A percentile compares a stretch with the other conserved stretches of the same genome.
Conservation (phyloP, 202 grass and related monocot species). For the Schoenoplectus triqueter region DNA sequence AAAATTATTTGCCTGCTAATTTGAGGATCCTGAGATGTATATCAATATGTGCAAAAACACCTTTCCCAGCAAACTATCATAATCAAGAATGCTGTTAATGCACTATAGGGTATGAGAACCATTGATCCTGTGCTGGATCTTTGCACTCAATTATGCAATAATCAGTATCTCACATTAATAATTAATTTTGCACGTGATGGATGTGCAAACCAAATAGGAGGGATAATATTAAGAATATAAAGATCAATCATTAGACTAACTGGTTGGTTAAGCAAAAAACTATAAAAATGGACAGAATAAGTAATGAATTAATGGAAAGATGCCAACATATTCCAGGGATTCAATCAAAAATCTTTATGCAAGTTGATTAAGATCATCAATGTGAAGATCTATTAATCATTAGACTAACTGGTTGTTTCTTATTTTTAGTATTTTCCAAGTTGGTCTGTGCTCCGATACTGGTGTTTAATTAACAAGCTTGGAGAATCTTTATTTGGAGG, state of each 20-base stretch:
- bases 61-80: background rate
- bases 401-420: background rate
- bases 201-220: constrained; percentile 10
- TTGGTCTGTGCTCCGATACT: background rate
- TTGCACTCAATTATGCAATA: constrained; percentile 12
- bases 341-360: background rate
- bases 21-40: background rate
- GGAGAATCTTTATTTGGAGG: background rate
- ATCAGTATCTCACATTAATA: background rate
- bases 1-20: constrained; percentile 8
- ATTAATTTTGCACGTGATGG: constrained; percentile 23
- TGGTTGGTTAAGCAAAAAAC: background rate
- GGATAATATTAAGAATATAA: background rate
- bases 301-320: background rate
- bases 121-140: background rate
- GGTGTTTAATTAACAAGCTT: constrained; percentile 6
- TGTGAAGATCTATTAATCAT: background rate
- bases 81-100: too few relatives aligned
- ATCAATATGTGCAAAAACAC: background rate
- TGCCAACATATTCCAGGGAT: background rate
- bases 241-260: background rate
- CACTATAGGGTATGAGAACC: background rate
- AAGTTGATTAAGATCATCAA: background rate
- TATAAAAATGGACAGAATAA: background rate
- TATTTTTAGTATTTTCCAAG: background rate